Conservation (phyloP, 805 yeast species). For the Yarrowia keelungensis region DNA sequence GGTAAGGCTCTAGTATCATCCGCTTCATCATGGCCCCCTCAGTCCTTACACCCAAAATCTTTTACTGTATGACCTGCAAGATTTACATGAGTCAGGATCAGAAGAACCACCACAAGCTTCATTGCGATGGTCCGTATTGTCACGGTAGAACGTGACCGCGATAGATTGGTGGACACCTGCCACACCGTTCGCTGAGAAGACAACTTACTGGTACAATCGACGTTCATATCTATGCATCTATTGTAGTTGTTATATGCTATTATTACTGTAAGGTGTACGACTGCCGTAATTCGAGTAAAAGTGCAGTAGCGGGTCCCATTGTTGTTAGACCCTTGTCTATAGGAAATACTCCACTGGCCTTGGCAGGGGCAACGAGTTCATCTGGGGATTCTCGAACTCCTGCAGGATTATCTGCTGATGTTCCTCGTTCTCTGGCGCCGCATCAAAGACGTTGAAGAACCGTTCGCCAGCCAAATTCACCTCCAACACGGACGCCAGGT, state of each 20-base stretch:
- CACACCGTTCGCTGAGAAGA: too few relatives aligned
- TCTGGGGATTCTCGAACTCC: slow-evolving; percentile 43
- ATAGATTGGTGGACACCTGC: too few relatives aligned
- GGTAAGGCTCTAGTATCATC: too few relatives aligned
- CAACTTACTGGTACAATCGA: neutral
- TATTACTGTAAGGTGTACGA: neutral
- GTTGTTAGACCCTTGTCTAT: neutral
- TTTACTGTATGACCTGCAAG: neutral
- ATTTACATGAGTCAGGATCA: neutral
- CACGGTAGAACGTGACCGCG: neutral
- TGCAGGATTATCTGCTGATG: slow-evolving; percentile 51
- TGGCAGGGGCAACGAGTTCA: slow-evolving; percentile 14
- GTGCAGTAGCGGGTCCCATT: too few relatives aligned
- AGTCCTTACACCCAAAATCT: neutral
- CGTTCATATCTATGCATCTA: neutral
- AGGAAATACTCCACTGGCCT: slow-evolving; percentile 38
- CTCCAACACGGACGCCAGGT: slow-evolving; percentile 96
- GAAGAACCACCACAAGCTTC: neutral
- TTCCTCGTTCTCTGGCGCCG: slow-evolving; percentile 90
- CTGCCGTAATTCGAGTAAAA: too few relatives aligned
- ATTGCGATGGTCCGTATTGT: neutral
- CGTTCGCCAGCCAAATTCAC: slow-evolving; percentile 71
- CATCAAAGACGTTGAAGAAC: slow-evolving; percentile 91
- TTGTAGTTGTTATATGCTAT: slow-evolving; percentile 5
- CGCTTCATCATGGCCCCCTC: neutral